Conservation (phyloP, 116 monocot genomes). For the Trichopus zeylanicus region DNA sequence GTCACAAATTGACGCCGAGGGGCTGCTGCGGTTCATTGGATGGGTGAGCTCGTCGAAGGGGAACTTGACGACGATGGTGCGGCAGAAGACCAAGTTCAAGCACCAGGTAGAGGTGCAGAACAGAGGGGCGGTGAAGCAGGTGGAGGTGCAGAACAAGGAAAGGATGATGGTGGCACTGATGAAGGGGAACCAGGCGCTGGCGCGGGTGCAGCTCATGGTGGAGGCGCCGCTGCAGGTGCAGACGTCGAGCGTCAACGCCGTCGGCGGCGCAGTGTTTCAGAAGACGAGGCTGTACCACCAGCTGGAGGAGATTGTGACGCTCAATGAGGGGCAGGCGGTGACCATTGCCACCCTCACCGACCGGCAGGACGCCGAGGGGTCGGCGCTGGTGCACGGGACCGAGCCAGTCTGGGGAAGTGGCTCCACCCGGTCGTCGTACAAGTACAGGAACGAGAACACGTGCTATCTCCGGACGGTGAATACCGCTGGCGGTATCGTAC, state of each 20-base stretch:
- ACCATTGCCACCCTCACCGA: conserved; percentile 12
- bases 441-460: conserved; percentile 17
- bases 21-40: conserved; percentile 10
- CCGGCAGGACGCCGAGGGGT: conserved; percentile 28
- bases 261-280: conserved; percentile 13
- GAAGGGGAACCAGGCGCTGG: conserved; percentile 11
- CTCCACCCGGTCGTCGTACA: conserved; percentile 17
- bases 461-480: conserved; percentile 26
- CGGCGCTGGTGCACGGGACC: conserved; percentile 3
- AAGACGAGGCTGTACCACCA: conserved; percentile 25
- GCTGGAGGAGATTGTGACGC: conserved; percentile 13
- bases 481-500: conserved; percentile 21
- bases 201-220: conserved; percentile 10
- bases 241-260: conserved; percentile 10
- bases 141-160: conserved; percentile 14
- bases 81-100: conserved; percentile 18
- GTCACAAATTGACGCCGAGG: conserved; percentile 22
- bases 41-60: conserved; percentile 37
- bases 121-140: conserved; percentile 13
- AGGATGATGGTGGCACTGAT: conserved; percentile 10
- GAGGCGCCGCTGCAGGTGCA: conserved; percentile 30
- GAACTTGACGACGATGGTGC: conserved; percentile 19
- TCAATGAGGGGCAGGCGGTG: conserved; percentile 12
- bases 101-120: conserved; percentile 21
- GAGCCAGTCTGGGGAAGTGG: conserved; percentile 21